Evolutionary conservation across 1,284 basidiomycete species (phyloP).

Genomic region (Leucoagaricus sp.): DNA sequence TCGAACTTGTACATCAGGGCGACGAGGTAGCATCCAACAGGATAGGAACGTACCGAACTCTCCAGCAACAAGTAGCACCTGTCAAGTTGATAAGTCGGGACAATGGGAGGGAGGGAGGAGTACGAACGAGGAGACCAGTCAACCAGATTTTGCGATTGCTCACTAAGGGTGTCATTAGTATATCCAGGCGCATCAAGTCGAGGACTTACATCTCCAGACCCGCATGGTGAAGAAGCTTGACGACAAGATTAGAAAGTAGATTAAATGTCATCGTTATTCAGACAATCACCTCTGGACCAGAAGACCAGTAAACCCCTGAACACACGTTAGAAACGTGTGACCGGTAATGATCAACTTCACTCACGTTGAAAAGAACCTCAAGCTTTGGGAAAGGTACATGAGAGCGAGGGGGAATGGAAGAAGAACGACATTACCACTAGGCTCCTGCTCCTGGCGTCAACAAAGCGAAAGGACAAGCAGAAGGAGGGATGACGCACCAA

Average conservation of each 20-base stretch:
- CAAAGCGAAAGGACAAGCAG: not conserved
- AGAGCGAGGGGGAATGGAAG: not conserved
- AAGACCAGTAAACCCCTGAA: constrained; percentile 47
- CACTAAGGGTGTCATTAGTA: constrained; percentile 32
- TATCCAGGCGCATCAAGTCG: not conserved
- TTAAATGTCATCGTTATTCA: constrained; percentile 1
- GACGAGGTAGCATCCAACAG: not conserved
- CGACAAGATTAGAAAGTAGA: not conserved
- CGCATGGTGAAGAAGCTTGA: constrained; percentile 49
- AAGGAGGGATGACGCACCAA: constrained; percentile 41
- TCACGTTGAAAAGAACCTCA: constrained; percentile 56
- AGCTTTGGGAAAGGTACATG: constrained; percentile 30
- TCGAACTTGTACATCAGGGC: not conserved
- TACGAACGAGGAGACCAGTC: constrained; percentile 41
- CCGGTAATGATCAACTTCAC: constrained; percentile 14
- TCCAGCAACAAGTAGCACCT: constrained; percentile 41
- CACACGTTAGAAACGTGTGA: constrained; percentile 10
- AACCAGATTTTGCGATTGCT: constrained; percentile 46
- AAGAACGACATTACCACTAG: constrained; percentile 34
- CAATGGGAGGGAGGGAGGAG: not conserved
- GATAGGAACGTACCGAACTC: constrained; percentile 47
- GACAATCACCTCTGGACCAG: constrained; percentile 47
- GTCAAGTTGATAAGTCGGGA: constrained; percentile 6
- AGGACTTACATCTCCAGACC: constrained; percentile 48
- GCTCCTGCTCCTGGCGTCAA: constrained; percentile 38